Evolutionary conservation across 352 stramenopile genomes (phyloP).

Genomic region (Pseudoperonospora humuli): DNA sequence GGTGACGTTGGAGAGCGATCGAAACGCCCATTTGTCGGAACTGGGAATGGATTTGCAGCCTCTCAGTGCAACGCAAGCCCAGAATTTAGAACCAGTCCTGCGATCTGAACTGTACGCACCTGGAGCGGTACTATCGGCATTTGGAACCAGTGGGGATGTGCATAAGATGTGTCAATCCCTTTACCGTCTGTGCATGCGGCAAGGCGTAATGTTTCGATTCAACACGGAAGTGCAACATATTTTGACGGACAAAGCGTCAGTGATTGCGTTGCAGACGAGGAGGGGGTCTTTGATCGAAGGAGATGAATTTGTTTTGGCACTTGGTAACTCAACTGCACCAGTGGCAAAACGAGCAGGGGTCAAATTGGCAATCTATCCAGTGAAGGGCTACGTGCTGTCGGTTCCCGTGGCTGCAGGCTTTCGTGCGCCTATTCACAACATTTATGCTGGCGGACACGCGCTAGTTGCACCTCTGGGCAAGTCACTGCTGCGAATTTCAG

Average conservation of each 20-base stretch:
- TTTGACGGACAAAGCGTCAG: slow-evolving; percentile 60
- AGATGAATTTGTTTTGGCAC: slow-evolving; percentile 78
- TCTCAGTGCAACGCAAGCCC: slow-evolving; percentile 42
- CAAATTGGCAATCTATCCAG: slow-evolving; percentile 75
- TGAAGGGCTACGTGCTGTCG: slow-evolving; percentile 84
- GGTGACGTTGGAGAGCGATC: slow-evolving; percentile 65
- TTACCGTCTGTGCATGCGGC: slow-evolving; percentile 65
- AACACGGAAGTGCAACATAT: slow-evolving; percentile 79
- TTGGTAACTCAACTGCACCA: slow-evolving; percentile 68
- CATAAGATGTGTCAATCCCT: slow-evolving; percentile 86
- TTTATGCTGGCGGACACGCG: slow-evolving; percentile 71
- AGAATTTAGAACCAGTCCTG: slow-evolving; percentile 61
- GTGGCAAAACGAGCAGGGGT: slow-evolving; percentile 61
- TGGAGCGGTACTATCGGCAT: slow-evolving; percentile 68
- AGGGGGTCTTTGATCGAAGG: slow-evolving; percentile 80
- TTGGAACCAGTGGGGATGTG: slow-evolving; percentile 80
- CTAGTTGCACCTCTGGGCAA: slow-evolving; percentile 70
- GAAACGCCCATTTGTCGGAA: slow-evolving; percentile 58
- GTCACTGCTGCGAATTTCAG: slow-evolving; percentile 60
- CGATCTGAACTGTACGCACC: slow-evolving; percentile 46
- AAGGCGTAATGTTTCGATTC: slow-evolving; percentile 86
- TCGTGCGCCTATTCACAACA: slow-evolving; percentile 63
- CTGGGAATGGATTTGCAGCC: slow-evolving; percentile 74
- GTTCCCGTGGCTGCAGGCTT: slow-evolving; percentile 62
- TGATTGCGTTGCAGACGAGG: slow-evolving; percentile 74